Percentiles rank a stretch among this genome's conserved stretches.
Evolutionary conservation across 345 rosid genomes (phyloP).

Genomic region (Mangifera indica): DNA sequence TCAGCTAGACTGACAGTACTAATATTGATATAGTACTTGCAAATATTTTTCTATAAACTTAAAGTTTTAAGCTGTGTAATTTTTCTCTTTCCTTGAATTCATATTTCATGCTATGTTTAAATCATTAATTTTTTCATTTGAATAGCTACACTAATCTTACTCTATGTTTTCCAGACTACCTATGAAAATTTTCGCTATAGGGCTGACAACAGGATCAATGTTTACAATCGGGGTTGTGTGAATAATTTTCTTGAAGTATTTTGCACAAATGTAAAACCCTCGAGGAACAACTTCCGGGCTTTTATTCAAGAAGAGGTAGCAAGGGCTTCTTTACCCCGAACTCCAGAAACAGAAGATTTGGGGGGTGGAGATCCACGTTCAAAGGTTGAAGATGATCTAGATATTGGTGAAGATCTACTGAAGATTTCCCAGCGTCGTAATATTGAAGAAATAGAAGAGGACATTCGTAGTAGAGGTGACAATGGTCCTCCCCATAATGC

Average conservation of each 20-base stretch:
- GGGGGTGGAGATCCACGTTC: conserved; percentile 53
- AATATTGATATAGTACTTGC: background rate
- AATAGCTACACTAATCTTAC: conserved; percentile 4
- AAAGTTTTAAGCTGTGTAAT: too few relatives aligned
- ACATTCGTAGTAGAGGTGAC: conserved; percentile 63
- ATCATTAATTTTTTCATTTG: background rate
- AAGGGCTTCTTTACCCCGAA: conserved; percentile 43
- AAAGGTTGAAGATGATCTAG: conserved; percentile 92
- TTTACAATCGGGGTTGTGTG: conserved; percentile 56
- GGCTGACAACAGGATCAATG: conserved; percentile 68
- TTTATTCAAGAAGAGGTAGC: conserved; percentile 59
- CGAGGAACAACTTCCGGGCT: conserved; percentile 73
- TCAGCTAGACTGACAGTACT: background rate
- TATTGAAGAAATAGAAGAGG: conserved; percentile 60
- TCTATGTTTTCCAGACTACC: conserved; percentile 69
- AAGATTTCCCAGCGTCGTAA: conserved; percentile 87
- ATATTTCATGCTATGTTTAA: conserved; percentile 3
- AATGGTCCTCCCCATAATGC: conserved; percentile 53
- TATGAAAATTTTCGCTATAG: conserved; percentile 90
- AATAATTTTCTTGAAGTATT: conserved; percentile 73
- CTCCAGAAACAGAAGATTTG: conserved; percentile 54
- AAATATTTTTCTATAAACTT: background rate
- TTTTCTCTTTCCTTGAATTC: background rate
- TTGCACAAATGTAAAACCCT: conserved; percentile 67
- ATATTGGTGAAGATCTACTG: conserved; percentile 82